Base-by-base conservation (phyloP, 202 grass and related monocot species). In the Brachypodium distachyon region DNA sequence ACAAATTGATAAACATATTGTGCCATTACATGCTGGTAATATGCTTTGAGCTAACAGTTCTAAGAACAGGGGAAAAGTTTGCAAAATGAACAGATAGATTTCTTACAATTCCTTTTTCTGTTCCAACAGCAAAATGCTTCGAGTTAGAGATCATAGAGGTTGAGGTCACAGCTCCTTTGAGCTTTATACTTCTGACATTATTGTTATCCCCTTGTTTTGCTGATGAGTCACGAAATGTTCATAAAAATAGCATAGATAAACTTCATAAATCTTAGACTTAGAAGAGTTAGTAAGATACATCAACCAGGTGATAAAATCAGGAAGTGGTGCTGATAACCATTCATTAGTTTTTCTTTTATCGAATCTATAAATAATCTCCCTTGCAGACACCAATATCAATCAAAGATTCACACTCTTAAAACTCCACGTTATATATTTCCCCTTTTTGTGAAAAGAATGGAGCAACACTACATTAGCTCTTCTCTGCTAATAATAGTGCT, bases 71-170 rank as follows among this genome's bases (percentile, higher is more conserved):
- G 74, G 17, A 56, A 74, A 12, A 17, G 38, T 38, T 36, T 69
- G 44, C 38, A 60, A 16, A 40, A 54, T 52, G 9, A 60, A 69
- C 37, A 82, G 28, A 70, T 34, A 82, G 28, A 70, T 34, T 67
- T 77, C 96, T 93, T 89, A 99, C 96, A 62, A 90, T 80, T 86
- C 96, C 96, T 81, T 96, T 91, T 61, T 90, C 85, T 12, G 96
- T 99, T 59, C 92, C 96, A 74, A 86, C 87, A 85, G 90, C 87
- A 87, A 93, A 56, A 91, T 68, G 71, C 72, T 91, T 99, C 16
- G 61, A 90, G 69, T 87, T 83, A 49, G 82, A 79, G 82, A 95
- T 85, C 23, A 62, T 71, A 69, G 76, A 80, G 9, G 68, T 96
- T 22, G 82, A 79, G 39, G 82, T 82, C 55, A 91, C 63, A 79